These are phyloP conservation scores for Simplicillium aogashimaense DNA, from an alignment of 2,329 filamentous ascomycete species.

Conservation along the genomic window DNA sequence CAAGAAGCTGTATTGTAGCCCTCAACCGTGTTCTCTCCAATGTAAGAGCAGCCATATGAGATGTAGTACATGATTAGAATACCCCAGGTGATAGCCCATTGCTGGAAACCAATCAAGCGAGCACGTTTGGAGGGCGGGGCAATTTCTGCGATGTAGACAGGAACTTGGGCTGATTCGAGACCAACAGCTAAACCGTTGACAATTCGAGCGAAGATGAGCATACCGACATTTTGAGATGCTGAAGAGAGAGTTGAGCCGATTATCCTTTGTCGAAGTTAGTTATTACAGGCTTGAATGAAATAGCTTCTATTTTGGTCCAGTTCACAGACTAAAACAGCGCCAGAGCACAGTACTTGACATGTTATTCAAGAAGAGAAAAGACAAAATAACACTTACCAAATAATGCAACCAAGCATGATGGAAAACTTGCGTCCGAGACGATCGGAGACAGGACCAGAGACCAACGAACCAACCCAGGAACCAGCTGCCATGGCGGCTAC, in stretches of 20 bases:
- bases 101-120: constrained; percentile 60
- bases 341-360: too few relatives aligned
- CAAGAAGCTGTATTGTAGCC: constrained; percentile 43
- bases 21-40: constrained; percentile 24
- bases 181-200: constrained; percentile 60
- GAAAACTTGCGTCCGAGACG: constrained; percentile 36
- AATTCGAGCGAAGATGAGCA: constrained; percentile 44
- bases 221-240: constrained; percentile 35
- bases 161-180: constrained; percentile 56
- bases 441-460: constrained; percentile 39
- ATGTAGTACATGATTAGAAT: constrained; percentile 65
- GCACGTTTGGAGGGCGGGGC: constrained; percentile 45
- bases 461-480: constrained; percentile 37
- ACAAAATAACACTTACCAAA: constrained; percentile 31
- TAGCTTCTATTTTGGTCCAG: too few relatives aligned
- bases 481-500: constrained; percentile 41
- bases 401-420: constrained; percentile 37
- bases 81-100: constrained; percentile 61
- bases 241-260: constrained; percentile 35
- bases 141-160: constrained; percentile 62
- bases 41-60: constrained; percentile 53
- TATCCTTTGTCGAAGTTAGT: constrained; percentile 22
- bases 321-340: too few relatives aligned
- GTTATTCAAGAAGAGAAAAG: neutral
- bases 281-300: too few relatives aligned